Conservation (phyloP, 225 moss, liverwort and hornwort species). For the Sphagnum tenellum region DNA sequence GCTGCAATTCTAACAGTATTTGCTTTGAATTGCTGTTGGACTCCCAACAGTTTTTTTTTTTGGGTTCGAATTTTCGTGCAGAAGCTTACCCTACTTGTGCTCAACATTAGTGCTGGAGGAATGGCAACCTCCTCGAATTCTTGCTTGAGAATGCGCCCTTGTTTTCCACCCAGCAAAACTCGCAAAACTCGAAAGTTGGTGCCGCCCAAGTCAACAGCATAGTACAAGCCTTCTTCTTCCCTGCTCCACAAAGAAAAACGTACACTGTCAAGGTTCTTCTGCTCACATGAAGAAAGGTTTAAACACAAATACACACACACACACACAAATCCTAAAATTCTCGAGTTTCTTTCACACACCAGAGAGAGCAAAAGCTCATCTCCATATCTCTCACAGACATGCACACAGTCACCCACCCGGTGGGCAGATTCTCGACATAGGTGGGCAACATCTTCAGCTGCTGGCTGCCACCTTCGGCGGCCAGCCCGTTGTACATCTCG, state of each 20-base stretch:
- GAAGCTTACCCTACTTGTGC: constrained; percentile 54
- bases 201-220: constrained; percentile 89
- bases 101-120: constrained; percentile 61
- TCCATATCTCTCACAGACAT: background rate
- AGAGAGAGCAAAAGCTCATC: background rate
- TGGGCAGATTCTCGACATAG: constrained; percentile 43
- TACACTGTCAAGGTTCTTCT: background rate
- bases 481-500: constrained; percentile 50
- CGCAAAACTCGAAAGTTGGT: constrained; percentile 95
- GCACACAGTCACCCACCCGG: constrained; percentile 16
- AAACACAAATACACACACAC: background rate
- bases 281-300: too few relatives aligned
- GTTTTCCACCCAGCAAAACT: constrained; percentile 65
- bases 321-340: background rate
- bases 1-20: background rate
- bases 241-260: constrained; percentile 16
- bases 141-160: constrained; percentile 68
- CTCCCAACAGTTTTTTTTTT: background rate
- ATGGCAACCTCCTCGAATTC: constrained; percentile 74
- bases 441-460: constrained; percentile 53
- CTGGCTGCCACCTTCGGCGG: constrained; percentile 26
- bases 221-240: constrained; percentile 71
- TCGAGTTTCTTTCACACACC: background rate
- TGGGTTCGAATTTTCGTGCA: background rate
- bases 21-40: background rate